Evolutionary conservation across 2,329 filamentous ascomycete genomes (phyloP).

Genomic region (Ceratocystis albifundus): DNA sequence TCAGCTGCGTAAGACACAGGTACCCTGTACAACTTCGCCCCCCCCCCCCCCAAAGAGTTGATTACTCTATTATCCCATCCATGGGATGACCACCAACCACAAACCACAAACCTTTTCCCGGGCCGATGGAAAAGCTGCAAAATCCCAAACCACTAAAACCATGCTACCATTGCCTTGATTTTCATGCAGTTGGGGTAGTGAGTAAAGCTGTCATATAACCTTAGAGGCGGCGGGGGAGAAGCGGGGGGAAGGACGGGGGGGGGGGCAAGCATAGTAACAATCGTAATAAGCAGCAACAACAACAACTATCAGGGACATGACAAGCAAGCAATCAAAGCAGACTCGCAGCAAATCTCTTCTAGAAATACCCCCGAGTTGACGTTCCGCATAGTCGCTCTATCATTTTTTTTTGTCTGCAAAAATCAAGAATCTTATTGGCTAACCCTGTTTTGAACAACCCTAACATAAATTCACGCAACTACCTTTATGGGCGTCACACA

Average conservation of each 20-base stretch:
- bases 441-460: background rate
- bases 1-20: background rate
- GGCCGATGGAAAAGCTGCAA: conserved; percentile 4
- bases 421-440: background rate
- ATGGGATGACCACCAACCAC: background rate
- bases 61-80: background rate
- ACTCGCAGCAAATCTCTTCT: background rate
- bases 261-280: background rate
- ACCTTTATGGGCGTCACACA: background rate
- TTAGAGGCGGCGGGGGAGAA: too few relatives aligned
- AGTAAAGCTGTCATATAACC: background rate
- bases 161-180: background rate
- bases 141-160: background rate
- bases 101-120: background rate
- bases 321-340: background rate
- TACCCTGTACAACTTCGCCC: conserved; percentile 7
- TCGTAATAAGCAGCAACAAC: background rate
- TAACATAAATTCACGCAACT: background rate
- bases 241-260: too few relatives aligned
- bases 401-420: background rate
- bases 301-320: background rate
- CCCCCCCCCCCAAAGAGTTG: background rate
- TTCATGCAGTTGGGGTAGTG: background rate
- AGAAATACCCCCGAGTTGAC: too few relatives aligned
- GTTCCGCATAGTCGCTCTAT: background rate